A percentile compares a stretch with the other conserved stretches of the same genome.
phyloP scores from a whole-genome alignment of 1,284 basidiomycete genomes.

The Sporisorium graminicola region DNA sequence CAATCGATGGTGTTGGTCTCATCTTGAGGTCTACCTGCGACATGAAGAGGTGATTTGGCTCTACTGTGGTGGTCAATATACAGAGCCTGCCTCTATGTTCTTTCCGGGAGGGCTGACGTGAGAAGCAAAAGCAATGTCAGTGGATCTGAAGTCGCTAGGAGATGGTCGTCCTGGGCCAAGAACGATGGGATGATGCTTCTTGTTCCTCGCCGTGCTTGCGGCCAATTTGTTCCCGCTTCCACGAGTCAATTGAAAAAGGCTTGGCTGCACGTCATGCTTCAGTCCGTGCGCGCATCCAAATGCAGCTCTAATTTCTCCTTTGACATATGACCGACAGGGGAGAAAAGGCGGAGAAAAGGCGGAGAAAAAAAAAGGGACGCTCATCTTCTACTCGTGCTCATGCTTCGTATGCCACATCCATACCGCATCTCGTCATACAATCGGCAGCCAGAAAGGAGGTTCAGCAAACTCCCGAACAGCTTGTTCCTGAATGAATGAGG shows the following conservation, averaged over 20 bases:
- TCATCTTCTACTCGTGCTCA: background rate
- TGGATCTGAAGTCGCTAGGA: too few relatives aligned
- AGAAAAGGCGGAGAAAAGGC: background rate
- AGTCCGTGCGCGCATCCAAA: background rate
- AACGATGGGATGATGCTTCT: background rate
- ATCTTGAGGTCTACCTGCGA: background rate
- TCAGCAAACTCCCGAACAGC: background rate
- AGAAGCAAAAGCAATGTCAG: too few relatives aligned
- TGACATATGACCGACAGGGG: background rate
- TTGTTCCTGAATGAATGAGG: background rate
- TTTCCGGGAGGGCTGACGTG: background rate
- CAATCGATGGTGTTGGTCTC: slow-evolving; percentile 22
- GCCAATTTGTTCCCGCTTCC: background rate
- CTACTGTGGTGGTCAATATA: background rate
- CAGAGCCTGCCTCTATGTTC: background rate
- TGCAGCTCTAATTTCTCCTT: background rate
- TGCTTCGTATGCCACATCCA: background rate
- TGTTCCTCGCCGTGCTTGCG: background rate
- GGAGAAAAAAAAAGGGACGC: background rate
- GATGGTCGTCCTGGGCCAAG: background rate
- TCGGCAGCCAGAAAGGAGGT: background rate
- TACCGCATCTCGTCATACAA: background rate
- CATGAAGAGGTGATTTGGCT: too few relatives aligned
- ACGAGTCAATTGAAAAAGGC: too few relatives aligned
- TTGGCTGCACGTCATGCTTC: slow-evolving; percentile 1